Percentiles rank a stretch among this genome's conserved stretches.
Conservation (phyloP, 352 stramenopile species). For the Globisporangium nagaii region DNA sequence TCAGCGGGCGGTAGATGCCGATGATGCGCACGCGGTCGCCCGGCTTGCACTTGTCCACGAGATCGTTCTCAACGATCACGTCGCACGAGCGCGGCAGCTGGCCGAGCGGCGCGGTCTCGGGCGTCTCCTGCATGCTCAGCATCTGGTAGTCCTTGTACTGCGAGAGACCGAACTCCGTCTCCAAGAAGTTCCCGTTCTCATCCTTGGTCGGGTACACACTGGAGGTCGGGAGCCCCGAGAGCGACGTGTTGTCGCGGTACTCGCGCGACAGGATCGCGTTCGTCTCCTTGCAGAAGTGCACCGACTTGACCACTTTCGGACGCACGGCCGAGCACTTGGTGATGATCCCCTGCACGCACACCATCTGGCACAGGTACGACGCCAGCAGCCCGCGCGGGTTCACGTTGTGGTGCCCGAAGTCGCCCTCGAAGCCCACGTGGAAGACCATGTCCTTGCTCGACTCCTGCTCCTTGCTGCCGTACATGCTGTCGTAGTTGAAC, state of each 20-base stretch:
- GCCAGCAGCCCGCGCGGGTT: slow-evolving; percentile 92
- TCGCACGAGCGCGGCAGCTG: slow-evolving; percentile 98
- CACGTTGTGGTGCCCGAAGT: slow-evolving; percentile 91
- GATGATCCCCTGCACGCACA: slow-evolving; percentile 99
- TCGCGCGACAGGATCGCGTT: slow-evolving; percentile 89
- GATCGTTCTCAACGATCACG: slow-evolving; percentile 97
- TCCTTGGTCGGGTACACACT: slow-evolving; percentile 95
- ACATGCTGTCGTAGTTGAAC: slow-evolving; percentile 78
- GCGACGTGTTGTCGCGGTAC: slow-evolving; percentile 97
- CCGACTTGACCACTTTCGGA: slow-evolving; percentile 96
- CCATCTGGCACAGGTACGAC: slow-evolving; percentile 90
- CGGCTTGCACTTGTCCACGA: slow-evolving; percentile 98
- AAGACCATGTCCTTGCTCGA: slow-evolving; percentile 72
- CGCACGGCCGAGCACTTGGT: slow-evolving; percentile 97
- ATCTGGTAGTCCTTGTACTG: slow-evolving; percentile 99
- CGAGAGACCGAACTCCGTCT: slow-evolving; percentile 98
- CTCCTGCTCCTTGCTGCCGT: slow-evolving; percentile 71
- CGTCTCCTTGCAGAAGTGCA: slow-evolving; percentile 98
- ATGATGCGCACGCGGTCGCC: slow-evolving; percentile 95
- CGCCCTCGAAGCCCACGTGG: slow-evolving; percentile 89
- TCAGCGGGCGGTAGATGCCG: slow-evolving; percentile 93
- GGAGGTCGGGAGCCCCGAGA: slow-evolving; percentile 84
- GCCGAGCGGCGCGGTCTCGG: slow-evolving; percentile 94
- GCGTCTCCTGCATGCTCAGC: slow-evolving; percentile 83
- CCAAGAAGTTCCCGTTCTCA: slow-evolving; percentile 93